Evolutionary conservation across 2,329 filamentous ascomycete genomes (phyloP).

Genomic region (Ascochyta pisi): DNA sequence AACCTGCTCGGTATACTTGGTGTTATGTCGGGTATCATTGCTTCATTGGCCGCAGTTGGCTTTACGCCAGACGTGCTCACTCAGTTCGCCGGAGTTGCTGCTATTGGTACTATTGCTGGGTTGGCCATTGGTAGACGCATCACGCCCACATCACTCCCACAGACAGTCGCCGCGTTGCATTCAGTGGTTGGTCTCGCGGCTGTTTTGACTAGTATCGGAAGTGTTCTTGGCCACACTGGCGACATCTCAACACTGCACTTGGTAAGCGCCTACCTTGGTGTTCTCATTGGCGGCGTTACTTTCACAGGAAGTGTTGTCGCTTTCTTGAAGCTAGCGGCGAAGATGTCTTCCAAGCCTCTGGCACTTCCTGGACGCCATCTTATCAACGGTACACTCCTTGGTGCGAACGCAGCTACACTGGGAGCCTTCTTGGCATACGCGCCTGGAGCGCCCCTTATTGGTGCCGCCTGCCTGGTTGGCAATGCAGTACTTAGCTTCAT

Average conservation of each 20-base stretch:
- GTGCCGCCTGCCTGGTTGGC: constrained; percentile 76
- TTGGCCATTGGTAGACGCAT: constrained; percentile 84
- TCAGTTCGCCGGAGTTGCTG: constrained; percentile 80
- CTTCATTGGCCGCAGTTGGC: constrained; percentile 80
- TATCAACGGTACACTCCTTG: constrained; percentile 76
- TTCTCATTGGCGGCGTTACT: constrained; percentile 84
- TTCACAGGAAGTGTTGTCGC: constrained; percentile 92
- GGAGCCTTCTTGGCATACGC: constrained; percentile 83
- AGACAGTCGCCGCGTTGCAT: constrained; percentile 87
- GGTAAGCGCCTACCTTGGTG: constrained; percentile 84
- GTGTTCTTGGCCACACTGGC: constrained; percentile 78
- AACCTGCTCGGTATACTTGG: constrained; percentile 88
- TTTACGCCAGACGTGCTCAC: constrained; percentile 79
- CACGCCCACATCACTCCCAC: constrained; percentile 84
- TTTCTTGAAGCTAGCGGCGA: constrained; percentile 84
- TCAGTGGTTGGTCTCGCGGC: constrained; percentile 90
- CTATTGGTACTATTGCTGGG: constrained; percentile 72
- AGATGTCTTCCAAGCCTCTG: constrained; percentile 79
- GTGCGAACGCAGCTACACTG: constrained; percentile 81
- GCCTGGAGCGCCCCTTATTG: constrained; percentile 78
- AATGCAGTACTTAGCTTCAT: constrained; percentile 81
- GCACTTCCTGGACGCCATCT: constrained; percentile 76
- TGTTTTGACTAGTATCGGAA: constrained; percentile 86
- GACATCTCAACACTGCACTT: constrained; percentile 79
- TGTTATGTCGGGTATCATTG: constrained; percentile 81